Evolutionary conservation across 495 filamentous ascomycete genomes (phyloP).

Genomic region (Pseudevernia furfuracea): DNA sequence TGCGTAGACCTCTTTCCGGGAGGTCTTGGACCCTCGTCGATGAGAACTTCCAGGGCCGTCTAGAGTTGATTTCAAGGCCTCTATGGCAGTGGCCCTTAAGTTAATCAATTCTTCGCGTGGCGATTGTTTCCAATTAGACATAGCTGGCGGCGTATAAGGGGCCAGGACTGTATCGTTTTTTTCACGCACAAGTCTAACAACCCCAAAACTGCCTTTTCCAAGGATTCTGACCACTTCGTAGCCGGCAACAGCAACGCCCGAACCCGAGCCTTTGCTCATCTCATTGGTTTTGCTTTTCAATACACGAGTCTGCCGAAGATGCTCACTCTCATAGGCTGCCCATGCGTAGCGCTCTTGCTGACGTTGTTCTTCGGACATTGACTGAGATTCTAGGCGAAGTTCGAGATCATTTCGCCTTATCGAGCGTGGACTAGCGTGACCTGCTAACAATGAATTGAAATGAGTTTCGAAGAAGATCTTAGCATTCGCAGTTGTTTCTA

Average conservation of each 20-base stretch:
- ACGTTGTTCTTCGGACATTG: conserved; percentile 49
- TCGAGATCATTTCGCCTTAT: conserved; percentile 64
- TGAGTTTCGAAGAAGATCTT: conserved; percentile 84
- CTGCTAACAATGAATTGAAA: conserved; percentile 57
- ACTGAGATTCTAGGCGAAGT: conserved; percentile 44
- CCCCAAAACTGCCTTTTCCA: conserved; percentile 92
- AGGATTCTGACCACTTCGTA: conserved; percentile 78
- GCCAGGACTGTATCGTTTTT: conserved; percentile 25
- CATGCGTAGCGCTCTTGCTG: conserved; percentile 49
- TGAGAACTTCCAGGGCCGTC: conserved; percentile 24
- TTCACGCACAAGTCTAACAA: conserved; percentile 76
- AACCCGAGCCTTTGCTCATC: conserved; percentile 21
- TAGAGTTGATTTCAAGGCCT: conserved; percentile 28
- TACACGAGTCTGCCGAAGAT: conserved; percentile 66
- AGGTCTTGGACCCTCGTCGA: conserved; percentile 20
- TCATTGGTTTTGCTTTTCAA: conserved; percentile 55
- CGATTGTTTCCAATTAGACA: conserved; percentile 8
- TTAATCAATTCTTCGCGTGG: conserved; percentile 13
- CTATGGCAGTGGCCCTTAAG: conserved; percentile 21
- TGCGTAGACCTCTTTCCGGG: conserved; percentile 62
- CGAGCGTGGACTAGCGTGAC: conserved; percentile 49
- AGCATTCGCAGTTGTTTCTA: conserved; percentile 68
- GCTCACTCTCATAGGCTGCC: conserved; percentile 57
- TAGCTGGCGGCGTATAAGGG: background rate
- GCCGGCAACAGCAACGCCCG: conserved; percentile 47